Evolutionary conservation across 2,329 filamentous ascomycete genomes (phyloP).

Genomic region (Trichoderma semiorbis): DNA sequence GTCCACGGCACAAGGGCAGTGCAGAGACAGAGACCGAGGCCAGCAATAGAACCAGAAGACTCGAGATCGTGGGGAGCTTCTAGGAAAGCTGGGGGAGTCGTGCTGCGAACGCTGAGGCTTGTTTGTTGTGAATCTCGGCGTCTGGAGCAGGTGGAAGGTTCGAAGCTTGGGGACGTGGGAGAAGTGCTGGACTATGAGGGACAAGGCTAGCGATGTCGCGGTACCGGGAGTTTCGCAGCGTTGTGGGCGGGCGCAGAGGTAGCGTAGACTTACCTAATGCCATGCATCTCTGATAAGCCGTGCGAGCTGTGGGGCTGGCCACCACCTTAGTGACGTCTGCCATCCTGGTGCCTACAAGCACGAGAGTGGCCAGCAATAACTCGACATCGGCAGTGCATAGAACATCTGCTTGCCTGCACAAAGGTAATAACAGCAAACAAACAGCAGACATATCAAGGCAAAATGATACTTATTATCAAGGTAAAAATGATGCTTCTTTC

Average conservation of each 20-base stretch:
- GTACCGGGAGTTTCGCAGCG: conserved; percentile 21
- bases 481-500: neutral
- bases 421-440: neutral
- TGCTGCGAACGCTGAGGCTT: conserved; percentile 9
- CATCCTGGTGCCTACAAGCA: conserved; percentile 21
- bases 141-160: conserved; percentile 30
- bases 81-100: neutral
- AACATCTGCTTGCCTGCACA: neutral
- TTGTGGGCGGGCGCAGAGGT: conserved; percentile 22
- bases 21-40: neutral
- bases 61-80: conserved; percentile 5
- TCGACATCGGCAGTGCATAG: neutral
- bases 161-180: conserved; percentile 29
- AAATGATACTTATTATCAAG: neutral
- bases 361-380: neutral
- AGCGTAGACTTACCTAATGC: conserved; percentile 18
- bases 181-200: conserved; percentile 17
- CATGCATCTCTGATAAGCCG: neutral
- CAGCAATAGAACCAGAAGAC: neutral
- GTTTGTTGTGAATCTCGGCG: conserved; percentile 20
- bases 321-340: conserved; percentile 25
- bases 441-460: neutral
- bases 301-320: conserved; percentile 7
- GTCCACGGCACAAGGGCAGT: neutral
- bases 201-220: conserved; percentile 17